Percentiles rank a stretch among this genome's conserved stretches.
Evolutionary conservation across 345 rosid genomes (phyloP).

Genomic region (Eucalyptus curtisii): DNA sequence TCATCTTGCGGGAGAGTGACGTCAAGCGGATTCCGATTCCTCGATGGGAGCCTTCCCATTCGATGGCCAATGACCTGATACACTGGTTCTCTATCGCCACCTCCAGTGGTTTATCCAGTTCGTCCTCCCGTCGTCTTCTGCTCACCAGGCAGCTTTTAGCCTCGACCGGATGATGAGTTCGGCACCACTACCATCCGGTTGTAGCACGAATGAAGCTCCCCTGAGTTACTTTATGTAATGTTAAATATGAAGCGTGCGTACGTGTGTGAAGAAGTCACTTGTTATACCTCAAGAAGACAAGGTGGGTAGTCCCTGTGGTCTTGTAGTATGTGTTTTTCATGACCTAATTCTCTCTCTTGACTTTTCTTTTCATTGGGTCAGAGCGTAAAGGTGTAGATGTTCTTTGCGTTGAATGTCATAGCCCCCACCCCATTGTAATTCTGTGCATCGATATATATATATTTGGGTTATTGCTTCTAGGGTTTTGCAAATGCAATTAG

Average conservation of each 20-base stretch:
- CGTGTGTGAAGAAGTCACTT: background rate
- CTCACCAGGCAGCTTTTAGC: background rate
- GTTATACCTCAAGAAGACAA: background rate
- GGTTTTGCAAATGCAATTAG: too few relatives aligned
- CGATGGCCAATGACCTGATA: slow-evolving; percentile 85
- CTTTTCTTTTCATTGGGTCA: background rate
- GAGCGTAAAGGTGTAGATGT: background rate
- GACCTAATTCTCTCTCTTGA: background rate
- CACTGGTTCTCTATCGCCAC: slow-evolving; percentile 82
- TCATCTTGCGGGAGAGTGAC: slow-evolving; percentile 47
- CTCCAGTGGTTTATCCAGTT: background rate
- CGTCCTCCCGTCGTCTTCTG: background rate
- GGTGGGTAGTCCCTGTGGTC: background rate
- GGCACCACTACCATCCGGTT: background rate
- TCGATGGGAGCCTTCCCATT: slow-evolving; percentile 86
- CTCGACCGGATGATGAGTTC: background rate
- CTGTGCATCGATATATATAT: background rate
- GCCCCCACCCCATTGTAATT: background rate
- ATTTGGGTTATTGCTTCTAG: too few relatives aligned
- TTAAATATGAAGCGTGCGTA: background rate
- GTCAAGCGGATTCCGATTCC: slow-evolving; percentile 57
- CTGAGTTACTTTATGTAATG: background rate
- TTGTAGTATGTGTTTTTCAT: background rate
- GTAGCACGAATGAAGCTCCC: background rate
- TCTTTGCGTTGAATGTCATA: background rate